These are phyloP conservation scores for Cladosporium sp. DNA, from an alignment of 2,329 filamentous ascomycete genomes.

Conservation along the genomic window DNA sequence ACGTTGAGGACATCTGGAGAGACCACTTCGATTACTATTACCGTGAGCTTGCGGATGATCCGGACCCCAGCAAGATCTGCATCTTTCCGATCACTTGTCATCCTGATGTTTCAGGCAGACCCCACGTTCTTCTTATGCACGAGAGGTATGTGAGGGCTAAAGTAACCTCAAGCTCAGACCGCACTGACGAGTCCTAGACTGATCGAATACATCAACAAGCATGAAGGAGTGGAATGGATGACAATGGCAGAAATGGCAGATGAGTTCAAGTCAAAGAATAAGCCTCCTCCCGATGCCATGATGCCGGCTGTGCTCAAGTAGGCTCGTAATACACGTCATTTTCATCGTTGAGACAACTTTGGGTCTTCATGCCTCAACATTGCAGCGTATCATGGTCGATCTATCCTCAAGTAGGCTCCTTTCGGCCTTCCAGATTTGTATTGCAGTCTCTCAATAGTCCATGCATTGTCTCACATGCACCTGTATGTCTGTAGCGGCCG, in stretches of 20 bases:
- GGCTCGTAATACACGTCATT: too few relatives aligned
- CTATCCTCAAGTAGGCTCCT: too few relatives aligned
- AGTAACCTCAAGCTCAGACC: neutral
- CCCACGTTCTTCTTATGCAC: slow-evolving; percentile 66
- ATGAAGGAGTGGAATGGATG: slow-evolving; percentile 52
- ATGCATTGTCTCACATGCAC: too few relatives aligned
- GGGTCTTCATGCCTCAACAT: too few relatives aligned
- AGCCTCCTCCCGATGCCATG: slow-evolving; percentile 48
- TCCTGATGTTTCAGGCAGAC: slow-evolving; percentile 58
- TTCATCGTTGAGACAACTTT: too few relatives aligned
- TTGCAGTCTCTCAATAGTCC: too few relatives aligned
- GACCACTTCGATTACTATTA: slow-evolving; percentile 69
- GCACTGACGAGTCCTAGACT: slow-evolving; percentile 33
- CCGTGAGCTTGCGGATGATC: slow-evolving; percentile 65
- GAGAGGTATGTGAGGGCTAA: slow-evolving; percentile 45
- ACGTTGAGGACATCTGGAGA: slow-evolving; percentile 58
- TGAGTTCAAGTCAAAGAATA: slow-evolving; percentile 61
- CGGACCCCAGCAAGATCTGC: slow-evolving; percentile 9
- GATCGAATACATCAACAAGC: slow-evolving; percentile 63
- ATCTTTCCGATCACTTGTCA: slow-evolving; percentile 71
- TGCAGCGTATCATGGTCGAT: too few relatives aligned
- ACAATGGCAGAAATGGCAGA: slow-evolving; percentile 64
- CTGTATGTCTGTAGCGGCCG: too few relatives aligned
- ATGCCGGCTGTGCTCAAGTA: slow-evolving; percentile 51
- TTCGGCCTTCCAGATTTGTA: too few relatives aligned